phyloP scores from a whole-genome alignment of 2,329 filamentous ascomycete genomes.

The Calonectria hongkongensis region DNA sequence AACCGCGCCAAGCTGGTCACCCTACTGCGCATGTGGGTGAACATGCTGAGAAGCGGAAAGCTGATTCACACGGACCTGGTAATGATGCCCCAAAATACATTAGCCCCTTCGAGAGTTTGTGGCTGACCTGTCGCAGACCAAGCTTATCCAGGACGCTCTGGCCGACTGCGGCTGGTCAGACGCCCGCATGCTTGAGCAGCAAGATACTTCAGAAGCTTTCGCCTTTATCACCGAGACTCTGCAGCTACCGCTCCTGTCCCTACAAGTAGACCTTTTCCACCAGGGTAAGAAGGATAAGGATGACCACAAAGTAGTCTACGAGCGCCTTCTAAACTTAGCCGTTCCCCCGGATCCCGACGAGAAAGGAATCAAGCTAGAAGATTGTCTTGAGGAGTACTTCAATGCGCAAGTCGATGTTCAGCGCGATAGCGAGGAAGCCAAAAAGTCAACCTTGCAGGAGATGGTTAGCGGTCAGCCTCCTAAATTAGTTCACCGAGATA shows the following conservation, averaged over 20 bases:
- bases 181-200: slow-evolving; percentile 85
- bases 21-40: slow-evolving; percentile 92
- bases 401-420: slow-evolving; percentile 94
- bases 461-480: slow-evolving; percentile 49
- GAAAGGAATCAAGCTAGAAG: slow-evolving; percentile 86
- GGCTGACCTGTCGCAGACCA: slow-evolving; percentile 74
- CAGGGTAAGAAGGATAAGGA: slow-evolving; percentile 89
- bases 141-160: slow-evolving; percentile 87
- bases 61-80: slow-evolving; percentile 91
- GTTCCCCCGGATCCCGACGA: slow-evolving; percentile 86
- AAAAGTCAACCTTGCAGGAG: slow-evolving; percentile 61
- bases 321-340: slow-evolving; percentile 91
- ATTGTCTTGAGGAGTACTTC: slow-evolving; percentile 95
- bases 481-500: slow-evolving; percentile 56
- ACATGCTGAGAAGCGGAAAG: slow-evolving; percentile 89
- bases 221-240: slow-evolving; percentile 94
- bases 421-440: slow-evolving; percentile 78
- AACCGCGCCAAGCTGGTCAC: slow-evolving; percentile 83
- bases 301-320: slow-evolving; percentile 96
- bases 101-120: not conserved
- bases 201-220: slow-evolving; percentile 97
- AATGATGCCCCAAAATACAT: slow-evolving; percentile 64
- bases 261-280: slow-evolving; percentile 97
- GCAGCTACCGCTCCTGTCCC: slow-evolving; percentile 88
- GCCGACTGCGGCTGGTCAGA: slow-evolving; percentile 93